A percentile compares a stretch with the other conserved stretches of the same genome.
phyloP scores from a whole-genome alignment of 768 basidiomycete species.

The Amanita muscaria region DNA sequence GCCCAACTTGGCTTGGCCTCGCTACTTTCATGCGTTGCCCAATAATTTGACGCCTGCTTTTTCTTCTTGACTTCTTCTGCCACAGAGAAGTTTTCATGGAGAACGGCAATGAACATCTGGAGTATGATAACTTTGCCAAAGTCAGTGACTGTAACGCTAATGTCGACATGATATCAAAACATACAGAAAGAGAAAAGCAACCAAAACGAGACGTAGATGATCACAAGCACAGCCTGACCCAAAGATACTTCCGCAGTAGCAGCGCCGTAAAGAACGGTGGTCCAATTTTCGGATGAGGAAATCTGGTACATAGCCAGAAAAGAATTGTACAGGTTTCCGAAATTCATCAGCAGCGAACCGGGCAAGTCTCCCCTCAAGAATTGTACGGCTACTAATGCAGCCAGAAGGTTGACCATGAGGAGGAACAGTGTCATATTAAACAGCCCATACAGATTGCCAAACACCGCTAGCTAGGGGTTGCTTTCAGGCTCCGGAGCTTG shows the following conservation, averaged over 20 bases:
- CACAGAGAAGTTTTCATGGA: constrained; percentile 91
- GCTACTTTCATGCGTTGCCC: constrained; percentile 47
- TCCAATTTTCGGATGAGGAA: constrained; percentile 94
- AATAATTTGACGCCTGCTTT: constrained; percentile 68
- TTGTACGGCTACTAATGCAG: constrained; percentile 76
- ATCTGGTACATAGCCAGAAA: constrained; percentile 86
- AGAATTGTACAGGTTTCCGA: constrained; percentile 73
- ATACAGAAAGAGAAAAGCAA: constrained; percentile 86
- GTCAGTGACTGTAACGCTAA: constrained; percentile 1
- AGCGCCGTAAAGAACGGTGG: constrained; percentile 57
- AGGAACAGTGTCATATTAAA: constrained; percentile 90
- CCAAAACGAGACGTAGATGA: constrained; percentile 75
- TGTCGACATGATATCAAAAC: constrained; percentile 20
- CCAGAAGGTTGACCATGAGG: constrained; percentile 77
- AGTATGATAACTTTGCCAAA: constrained; percentile 65
- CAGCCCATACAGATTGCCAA: constrained; percentile 87
- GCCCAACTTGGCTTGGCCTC: constrained; percentile 55
- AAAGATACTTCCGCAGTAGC: constrained; percentile 51
- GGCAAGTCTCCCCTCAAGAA: constrained; percentile 77
- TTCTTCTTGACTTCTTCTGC: constrained; percentile 86
- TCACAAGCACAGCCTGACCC: constrained; percentile 61
- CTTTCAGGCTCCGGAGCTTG: not conserved
- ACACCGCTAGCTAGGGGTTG: constrained; percentile 64
- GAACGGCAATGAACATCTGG: constrained; percentile 96
- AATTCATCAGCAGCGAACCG: constrained; percentile 50